Base-by-base conservation (phyloP, 495 filamentous ascomycete genomes). In the Aspergillus hancockii region DNA sequence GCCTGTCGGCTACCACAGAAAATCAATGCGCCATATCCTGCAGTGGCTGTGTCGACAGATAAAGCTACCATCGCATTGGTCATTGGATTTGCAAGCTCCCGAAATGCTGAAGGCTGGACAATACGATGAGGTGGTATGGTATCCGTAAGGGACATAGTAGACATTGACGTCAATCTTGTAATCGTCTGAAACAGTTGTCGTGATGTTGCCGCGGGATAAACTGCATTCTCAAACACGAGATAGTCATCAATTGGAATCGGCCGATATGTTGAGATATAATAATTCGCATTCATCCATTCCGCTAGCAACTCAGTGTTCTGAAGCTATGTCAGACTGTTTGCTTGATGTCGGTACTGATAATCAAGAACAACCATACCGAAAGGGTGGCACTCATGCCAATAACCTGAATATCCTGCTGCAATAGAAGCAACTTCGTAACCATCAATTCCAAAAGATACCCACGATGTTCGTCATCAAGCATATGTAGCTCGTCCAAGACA, bases 351-450 rank as follows among this genome's bases (percentile, higher is more conserved):
- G n/a, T 5, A 21, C 21, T 47, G 8, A 19, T 47, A 3, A 54
- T 6, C 5, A 43, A 43, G n/a, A 1, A 34, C 13, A n/a, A 10
- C 59, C 81, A 53, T 73, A 90, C 87, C 45, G 86, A 85, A 32
- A 93, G 70, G 3, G 90, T 93, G 16, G 90, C 90, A 59, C 90
- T 92, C 90, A 93, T 93, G 58, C 87, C 90, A 53, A 93, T 77
- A 23, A 94, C 85, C 62, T 94, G 90, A 25, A 91, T 81, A 43
- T 79, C 75, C 58, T 88, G 82, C 41, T 83, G 87, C 12, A 93
- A 74, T 52, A 88, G 81, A 8, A 93, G 70, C 23, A 93, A 66
- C 60, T 94, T 94, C 4, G 90, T 90, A 6, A 87, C 84, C 75
- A 93, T 84, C n/a, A 93, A 71, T 68, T 94, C 90, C 53, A 94